Evolutionary conservation across 768 basidiomycete genomes (phyloP).

Genomic region (Trametes cubensis): DNA sequence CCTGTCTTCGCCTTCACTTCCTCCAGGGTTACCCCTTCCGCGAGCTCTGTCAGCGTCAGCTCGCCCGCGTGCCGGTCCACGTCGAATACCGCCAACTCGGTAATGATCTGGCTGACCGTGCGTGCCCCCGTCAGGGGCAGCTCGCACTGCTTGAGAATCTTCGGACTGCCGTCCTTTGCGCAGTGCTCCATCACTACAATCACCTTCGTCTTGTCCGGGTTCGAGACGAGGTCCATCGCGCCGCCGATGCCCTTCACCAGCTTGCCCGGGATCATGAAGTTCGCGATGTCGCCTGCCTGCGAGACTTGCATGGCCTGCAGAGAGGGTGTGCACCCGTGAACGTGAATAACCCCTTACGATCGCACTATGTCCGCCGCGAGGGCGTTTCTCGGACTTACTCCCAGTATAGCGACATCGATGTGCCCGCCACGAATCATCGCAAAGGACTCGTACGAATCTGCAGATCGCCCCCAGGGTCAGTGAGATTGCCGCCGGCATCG

Average conservation of each 20-base stretch:
- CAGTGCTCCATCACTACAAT: constrained; percentile 90
- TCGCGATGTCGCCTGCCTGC: constrained; percentile 89
- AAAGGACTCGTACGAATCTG: constrained; percentile 91
- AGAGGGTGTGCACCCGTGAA: background rate
- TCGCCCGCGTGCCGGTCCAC: constrained; percentile 77
- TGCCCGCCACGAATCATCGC: constrained; percentile 98
- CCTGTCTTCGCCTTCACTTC: constrained; percentile 88
- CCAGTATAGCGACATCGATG: constrained; percentile 90
- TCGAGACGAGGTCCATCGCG: constrained; percentile 95
- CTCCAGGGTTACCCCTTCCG: constrained; percentile 81
- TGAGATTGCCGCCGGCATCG: background rate
- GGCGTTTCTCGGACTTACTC: constrained; percentile 52
- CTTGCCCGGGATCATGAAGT: constrained; percentile 98
- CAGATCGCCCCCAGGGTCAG: background rate
- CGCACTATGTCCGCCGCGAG: constrained; percentile 15
- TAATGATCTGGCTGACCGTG: constrained; percentile 89
- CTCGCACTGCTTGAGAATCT: constrained; percentile 79
- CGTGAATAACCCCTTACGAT: constrained; percentile 2
- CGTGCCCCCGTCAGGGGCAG: constrained; percentile 90
- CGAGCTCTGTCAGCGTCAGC: constrained; percentile 78
- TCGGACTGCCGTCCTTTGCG: constrained; percentile 86
- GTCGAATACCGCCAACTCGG: constrained; percentile 89
- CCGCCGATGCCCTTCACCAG: constrained; percentile 93
- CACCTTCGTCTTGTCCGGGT: constrained; percentile 93
- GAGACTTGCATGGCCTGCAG: constrained; percentile 94